Conservation (phyloP, 306 rosid genomes). For the Leucaena leucocephala region DNA sequence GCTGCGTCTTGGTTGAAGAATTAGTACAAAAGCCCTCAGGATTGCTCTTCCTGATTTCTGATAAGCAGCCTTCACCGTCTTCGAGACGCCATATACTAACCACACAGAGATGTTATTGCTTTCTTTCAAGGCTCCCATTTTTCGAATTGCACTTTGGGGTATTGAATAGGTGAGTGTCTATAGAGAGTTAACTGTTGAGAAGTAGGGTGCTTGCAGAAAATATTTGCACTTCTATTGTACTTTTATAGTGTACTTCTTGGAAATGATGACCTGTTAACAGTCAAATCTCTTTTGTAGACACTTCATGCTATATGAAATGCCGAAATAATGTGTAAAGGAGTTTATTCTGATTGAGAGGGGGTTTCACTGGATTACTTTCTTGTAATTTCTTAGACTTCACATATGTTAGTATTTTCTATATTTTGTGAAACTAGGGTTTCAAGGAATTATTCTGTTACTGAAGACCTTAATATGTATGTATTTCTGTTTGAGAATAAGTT, state of each 20-base stretch:
- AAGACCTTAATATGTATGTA: conserved; percentile 22
- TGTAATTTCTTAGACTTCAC: not conserved
- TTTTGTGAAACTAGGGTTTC: not conserved
- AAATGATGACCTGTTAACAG: conserved; percentile 13
- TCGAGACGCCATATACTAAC: conserved; percentile 82
- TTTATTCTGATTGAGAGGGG: conserved; percentile 3
- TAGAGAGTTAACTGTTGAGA: conserved; percentile 21
- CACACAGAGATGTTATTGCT: conserved; percentile 94
- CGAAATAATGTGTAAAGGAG: conserved; percentile 5
- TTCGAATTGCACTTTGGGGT: conserved; percentile 96
- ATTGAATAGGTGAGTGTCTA: conserved; percentile 67
- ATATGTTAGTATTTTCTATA: not conserved
- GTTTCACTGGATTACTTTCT: conserved; percentile 9
- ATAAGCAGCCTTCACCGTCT: conserved; percentile 56
- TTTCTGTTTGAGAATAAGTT: conserved; percentile 25
- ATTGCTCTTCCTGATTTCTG: conserved; percentile 72
- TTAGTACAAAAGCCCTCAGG: conserved; percentile 89
- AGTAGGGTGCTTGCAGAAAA: conserved; percentile 18
- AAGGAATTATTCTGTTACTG: not conserved
- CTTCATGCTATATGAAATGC: conserved; percentile 15
- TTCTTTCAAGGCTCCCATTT: conserved; percentile 89
- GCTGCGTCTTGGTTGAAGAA: conserved; percentile 96
- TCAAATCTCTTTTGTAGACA: conserved; percentile 18
- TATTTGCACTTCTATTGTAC: conserved; percentile 24
- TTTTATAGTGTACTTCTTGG: conserved; percentile 15